Base-by-base conservation (phyloP, 2,329 filamentous ascomycete genomes). In the Coniella lustricola region DNA sequence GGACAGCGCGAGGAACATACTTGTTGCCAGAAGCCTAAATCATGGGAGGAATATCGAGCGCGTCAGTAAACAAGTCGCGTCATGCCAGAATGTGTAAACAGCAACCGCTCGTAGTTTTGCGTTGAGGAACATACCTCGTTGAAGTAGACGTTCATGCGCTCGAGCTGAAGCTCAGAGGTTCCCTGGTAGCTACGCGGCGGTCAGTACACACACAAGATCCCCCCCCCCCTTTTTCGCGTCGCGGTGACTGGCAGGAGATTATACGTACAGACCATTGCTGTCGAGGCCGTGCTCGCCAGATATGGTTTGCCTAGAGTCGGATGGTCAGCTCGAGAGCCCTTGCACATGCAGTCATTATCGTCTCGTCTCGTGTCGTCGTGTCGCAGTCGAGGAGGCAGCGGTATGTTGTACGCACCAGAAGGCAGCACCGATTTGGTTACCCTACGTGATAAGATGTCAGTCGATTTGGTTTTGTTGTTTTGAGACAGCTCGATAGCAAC, bases 111-210 rank as follows among this genome's bases (percentile, higher is more conserved):
- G 4, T 18, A 40, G 20, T 4, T 8, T 21, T 29, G 14, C n/a
- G 14, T 31, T 9, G 21, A 25, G 25, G 17, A 35, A 61, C 69
- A 52, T 66, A 77, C 75, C 73, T 79, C 61, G 73, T 89, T 90
- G 85, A 97, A 96, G 83, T 97, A 96, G 72, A 97, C 91, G 73
- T 90, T 98, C 90, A 98, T 95, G 67, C 93, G 90, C 87, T 98
- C 93, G 62, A 97, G 85, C 82, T 98, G 93, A 70, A 97, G 90
- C 74, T 97, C 93, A 38, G 91, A 97, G 62, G 88, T 90, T 69
- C 93, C 93, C 73, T 94, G 94, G 84, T 97, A 97, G 63, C 87
- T 93, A 62, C 64, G 55, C 56, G 41, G 55, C 55, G 63, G 57
- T 52, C 37, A 48, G 49, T 49, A 31, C 10, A 34, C 39, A 38